Percentiles rank a stretch among this genome's conserved stretches.
These are phyloP conservation scores for Hanseniaspora uvarum DNA, from an alignment of 1,139 yeast genomes.

Conservation along the genomic window DNA sequence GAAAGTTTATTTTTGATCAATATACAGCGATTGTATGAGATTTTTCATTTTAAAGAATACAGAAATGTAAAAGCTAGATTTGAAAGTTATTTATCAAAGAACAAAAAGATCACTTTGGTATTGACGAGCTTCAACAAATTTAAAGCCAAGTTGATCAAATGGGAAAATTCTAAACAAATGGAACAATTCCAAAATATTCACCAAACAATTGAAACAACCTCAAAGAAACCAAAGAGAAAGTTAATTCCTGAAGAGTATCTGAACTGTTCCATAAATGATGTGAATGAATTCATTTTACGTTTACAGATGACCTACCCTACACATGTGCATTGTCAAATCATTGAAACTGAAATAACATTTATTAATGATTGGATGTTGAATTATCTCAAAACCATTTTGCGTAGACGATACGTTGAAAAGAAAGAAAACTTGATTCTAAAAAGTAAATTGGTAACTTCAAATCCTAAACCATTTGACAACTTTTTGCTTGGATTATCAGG, in stretches of 20 bases:
- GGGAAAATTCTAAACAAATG: constrained; percentile 12
- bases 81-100: neutral
- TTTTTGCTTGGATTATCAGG: constrained; percentile 7
- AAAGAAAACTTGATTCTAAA: neutral
- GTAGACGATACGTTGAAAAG: neutral
- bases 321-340: neutral
- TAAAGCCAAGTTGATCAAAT: neutral
- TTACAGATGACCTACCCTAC: constrained; percentile 13
- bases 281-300: neutral
- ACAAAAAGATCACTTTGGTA: constrained; percentile 3
- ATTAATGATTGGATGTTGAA: constrained; percentile 16
- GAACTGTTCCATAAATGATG: neutral
- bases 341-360: constrained; percentile 10
- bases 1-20: constrained; percentile 6
- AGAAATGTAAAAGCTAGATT: neutral
- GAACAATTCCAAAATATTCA: neutral
- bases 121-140: constrained; percentile 7
- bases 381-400: constrained; percentile 10
- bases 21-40: constrained; percentile 7
- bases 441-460: neutral
- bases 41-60: constrained; percentile 1
- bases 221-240: neutral
- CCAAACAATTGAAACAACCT: neutral
- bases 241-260: constrained; percentile 3
- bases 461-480: neutral